Evolutionary conservation across 179 eudicot genomes (phyloP), one percentile per base, ranked within the genome.

Genomic region (Vitellaria paradoxa): DNA sequence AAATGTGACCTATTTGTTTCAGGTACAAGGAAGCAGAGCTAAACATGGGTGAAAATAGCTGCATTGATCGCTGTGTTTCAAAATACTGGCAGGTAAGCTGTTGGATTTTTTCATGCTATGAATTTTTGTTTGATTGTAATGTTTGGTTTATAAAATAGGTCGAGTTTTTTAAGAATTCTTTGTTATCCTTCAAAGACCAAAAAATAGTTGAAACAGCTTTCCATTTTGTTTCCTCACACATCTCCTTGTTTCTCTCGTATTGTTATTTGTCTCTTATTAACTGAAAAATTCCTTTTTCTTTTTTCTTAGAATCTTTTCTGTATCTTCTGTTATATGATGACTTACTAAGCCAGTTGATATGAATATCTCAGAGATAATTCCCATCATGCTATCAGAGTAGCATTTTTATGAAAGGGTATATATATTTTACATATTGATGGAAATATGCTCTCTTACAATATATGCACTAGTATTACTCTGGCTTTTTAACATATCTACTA

Each of bases 51-150:
- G 99, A 96, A 89, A 96, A 88, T 76, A 91, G 91, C 55, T 96
- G 99, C 87, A 93, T 96, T 50, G 98, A 96, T 72, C 94, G 97
- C 45, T 96, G 99, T 68, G 98, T 93, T 70, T 89, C 98, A 21
- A 96, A 96, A 81, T 95, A 95, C 79, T 93, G 97, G 99, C 97
- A 93, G 95, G 98, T 93, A 87, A 79, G 21, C 18, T 65, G 61
- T 65, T 3, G 46, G 45, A 18, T 18, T 11, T 17, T 55, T 45
- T 45, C 18, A 37, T 23, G 30, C 17, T 3, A 4, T 9, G 4
- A n/a, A 66, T 68, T 5, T 20, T 21, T 3, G 7, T 6, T 20
- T 73, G 15, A 45, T 18, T 18, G 26, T 13, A 4, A 37, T 68
- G n/a, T 46, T 68, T 20, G 56, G 47, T 26, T 40, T 73, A 30